Evolutionary conservation across 2,329 filamentous ascomycete species (phyloP).

Genomic region (Setomelanomma holmii): DNA sequence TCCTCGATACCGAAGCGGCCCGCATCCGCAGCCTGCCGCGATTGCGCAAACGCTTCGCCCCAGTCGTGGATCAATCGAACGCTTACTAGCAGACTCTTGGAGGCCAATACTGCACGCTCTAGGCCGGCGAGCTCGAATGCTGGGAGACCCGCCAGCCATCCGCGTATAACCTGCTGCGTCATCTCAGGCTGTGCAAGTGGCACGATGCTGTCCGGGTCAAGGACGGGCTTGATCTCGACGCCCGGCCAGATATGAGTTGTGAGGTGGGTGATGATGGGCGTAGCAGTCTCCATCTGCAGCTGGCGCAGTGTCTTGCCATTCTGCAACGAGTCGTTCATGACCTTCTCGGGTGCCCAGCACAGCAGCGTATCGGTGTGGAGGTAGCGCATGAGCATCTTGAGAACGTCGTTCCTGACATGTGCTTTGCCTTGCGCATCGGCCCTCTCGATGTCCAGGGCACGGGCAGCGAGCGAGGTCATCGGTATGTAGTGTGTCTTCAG

Average conservation of each 20-base stretch:
- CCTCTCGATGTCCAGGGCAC: slow-evolving; percentile 79
- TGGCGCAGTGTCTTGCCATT: slow-evolving; percentile 68
- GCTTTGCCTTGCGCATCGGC: slow-evolving; percentile 65
- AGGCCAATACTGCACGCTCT: slow-evolving; percentile 82
- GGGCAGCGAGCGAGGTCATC: slow-evolving; percentile 82
- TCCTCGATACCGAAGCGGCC: slow-evolving; percentile 78
- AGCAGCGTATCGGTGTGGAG: slow-evolving; percentile 90
- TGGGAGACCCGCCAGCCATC: slow-evolving; percentile 76
- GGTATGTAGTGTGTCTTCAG: slow-evolving; percentile 88
- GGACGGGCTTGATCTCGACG: slow-evolving; percentile 77
- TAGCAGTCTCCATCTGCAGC: slow-evolving; percentile 72
- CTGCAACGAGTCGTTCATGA: slow-evolving; percentile 54
- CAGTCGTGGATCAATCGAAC: slow-evolving; percentile 83
- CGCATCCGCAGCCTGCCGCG: slow-evolving; percentile 51
- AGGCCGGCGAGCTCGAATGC: slow-evolving; percentile 85
- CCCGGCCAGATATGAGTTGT: slow-evolving; percentile 82
- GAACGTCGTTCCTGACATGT: slow-evolving; percentile 68
- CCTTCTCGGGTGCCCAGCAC: slow-evolving; percentile 78
- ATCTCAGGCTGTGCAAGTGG: slow-evolving; percentile 75
- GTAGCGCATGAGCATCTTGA: slow-evolving; percentile 78
- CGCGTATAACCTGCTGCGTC: slow-evolving; percentile 77
- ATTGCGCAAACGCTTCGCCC: slow-evolving; percentile 73
- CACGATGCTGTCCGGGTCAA: slow-evolving; percentile 79
- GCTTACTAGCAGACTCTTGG: slow-evolving; percentile 84
- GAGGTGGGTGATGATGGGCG: slow-evolving; percentile 75